Conservation (phyloP, 192 early-diverging fungal genomes). For the Chytriomyces sp. region DNA sequence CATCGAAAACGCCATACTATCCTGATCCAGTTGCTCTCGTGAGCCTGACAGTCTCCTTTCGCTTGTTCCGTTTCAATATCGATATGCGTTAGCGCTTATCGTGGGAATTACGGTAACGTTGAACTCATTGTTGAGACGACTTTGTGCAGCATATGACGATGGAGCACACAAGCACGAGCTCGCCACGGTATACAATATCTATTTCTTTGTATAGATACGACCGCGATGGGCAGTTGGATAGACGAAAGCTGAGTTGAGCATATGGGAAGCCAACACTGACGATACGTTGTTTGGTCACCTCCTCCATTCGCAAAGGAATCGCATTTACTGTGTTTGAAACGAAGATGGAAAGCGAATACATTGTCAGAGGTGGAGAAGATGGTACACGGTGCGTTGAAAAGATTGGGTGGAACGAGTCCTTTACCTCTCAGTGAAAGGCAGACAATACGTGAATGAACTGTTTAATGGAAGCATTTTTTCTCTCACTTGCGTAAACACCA, state of each 20-base stretch:
- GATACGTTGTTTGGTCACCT: neutral
- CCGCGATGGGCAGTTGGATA: constrained; percentile 71
- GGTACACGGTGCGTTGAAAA: constrained; percentile 70
- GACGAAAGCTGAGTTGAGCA: constrained; percentile 67
- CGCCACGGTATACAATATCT: neutral
- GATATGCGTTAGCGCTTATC: neutral
- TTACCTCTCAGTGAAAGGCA: neutral
- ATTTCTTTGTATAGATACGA: constrained; percentile 64
- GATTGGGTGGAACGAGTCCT: constrained; percentile 49
- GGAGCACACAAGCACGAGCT: neutral
- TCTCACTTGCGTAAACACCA: no score
- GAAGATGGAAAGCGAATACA: neutral
- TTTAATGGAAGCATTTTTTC: no score
- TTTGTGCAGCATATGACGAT: no score
- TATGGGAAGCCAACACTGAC: neutral
- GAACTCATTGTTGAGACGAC: neutral
- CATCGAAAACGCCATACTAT: no score
- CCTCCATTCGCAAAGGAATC: neutral
- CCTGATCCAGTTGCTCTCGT: no score
- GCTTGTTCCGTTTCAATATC: no score
- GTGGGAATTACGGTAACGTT: neutral
- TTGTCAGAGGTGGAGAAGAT: constrained; percentile 59
- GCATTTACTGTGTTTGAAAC: constrained; percentile 21
- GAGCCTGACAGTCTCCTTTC: no score
- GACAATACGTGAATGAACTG: neutral